Evolutionary conservation across 805 yeast species (phyloP).

Genomic region (Candida sithepensis): DNA sequence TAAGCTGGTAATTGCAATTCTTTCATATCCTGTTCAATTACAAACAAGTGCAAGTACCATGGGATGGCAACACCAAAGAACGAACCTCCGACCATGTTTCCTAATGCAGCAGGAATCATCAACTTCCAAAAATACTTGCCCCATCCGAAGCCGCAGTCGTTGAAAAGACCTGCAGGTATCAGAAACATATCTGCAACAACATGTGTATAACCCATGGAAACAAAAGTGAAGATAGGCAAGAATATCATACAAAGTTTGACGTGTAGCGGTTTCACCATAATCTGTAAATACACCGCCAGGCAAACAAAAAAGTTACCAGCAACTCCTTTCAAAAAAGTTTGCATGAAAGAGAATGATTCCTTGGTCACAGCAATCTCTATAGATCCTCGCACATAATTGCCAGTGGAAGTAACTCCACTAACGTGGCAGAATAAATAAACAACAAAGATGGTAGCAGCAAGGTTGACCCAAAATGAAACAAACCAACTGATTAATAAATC

Average conservation of each 20-base stretch:
- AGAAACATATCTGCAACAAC: slow-evolving; percentile 80
- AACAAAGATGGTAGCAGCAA: slow-evolving; percentile 62
- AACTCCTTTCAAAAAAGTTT: slow-evolving; percentile 64
- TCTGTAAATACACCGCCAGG: slow-evolving; percentile 70
- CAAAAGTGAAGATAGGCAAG: slow-evolving; percentile 74
- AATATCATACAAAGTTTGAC: slow-evolving; percentile 63
- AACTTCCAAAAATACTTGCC: slow-evolving; percentile 70
- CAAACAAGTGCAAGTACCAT: slow-evolving; percentile 68
- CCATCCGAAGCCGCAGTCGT: slow-evolving; percentile 61
- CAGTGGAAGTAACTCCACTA: slow-evolving; percentile 45
- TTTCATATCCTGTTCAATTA: slow-evolving; percentile 67
- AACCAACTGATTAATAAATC: slow-evolving; percentile 65
- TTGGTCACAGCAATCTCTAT: slow-evolving; percentile 42
- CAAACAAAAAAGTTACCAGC: slow-evolving; percentile 79
- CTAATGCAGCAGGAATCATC: slow-evolving; percentile 66
- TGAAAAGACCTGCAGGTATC: slow-evolving; percentile 61
- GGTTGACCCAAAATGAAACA: slow-evolving; percentile 63
- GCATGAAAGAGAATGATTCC: slow-evolving; percentile 44
- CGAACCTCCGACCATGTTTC: slow-evolving; percentile 78
- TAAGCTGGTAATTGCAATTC: slow-evolving; percentile 60
- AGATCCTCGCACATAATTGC: slow-evolving; percentile 45
- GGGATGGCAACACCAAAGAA: slow-evolving; percentile 63
- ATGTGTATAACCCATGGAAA: slow-evolving; percentile 74
- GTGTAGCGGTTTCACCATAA: slow-evolving; percentile 76
- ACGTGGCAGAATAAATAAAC: slow-evolving; percentile 59